Base-by-base conservation (phyloP, 257 asterid genomes). In the Echium plantagineum region DNA sequence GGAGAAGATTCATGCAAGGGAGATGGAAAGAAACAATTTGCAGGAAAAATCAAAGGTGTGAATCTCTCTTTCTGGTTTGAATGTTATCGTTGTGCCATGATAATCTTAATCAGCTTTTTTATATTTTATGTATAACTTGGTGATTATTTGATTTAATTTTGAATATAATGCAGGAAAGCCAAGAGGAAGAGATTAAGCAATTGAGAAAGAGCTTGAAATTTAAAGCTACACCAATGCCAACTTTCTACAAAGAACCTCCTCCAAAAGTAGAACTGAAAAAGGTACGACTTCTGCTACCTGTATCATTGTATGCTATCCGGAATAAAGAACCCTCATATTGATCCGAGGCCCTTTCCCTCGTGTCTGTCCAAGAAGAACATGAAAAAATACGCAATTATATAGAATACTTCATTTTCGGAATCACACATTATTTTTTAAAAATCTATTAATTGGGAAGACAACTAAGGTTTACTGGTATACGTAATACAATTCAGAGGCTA, bases 181-280 rank as follows among this genome's bases (percentile, higher is more conserved):
- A 80, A 63, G 96, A 86, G 55, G 94, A 90, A 0, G 96, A 86
- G 76, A 84, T 86, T 49, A 90, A 80, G 83, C 82, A 81, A 67
- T 74, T 83, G 60, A 75, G 96, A 68, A 86, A 83, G 78, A 83
- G 82, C 67, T 73, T 90, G 81, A 74, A 81, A 20, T 90, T 90
- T 70, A 86, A 81, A 83, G 97, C 97, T 30, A 69, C 96, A 49
- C 94, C 97, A 4, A 79, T 90, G 94, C 96, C 97, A 15, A 81
- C 74, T 74, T 90, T 90, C 84, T 90, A 90, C 74, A 86, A 83
- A 68, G 94, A 83, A 66, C 96, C 96, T 48, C 96, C 86, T 74
- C 88, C 82, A n/a, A 87, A 75, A 75, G 72, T 74, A 59, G 94
- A 86, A 75, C 79, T 90, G 53, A 84, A 81, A 77, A 86, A 90